phyloP scores from a whole-genome alignment of 106 monocot species.

The Alisma plantagoaquatica region DNA sequence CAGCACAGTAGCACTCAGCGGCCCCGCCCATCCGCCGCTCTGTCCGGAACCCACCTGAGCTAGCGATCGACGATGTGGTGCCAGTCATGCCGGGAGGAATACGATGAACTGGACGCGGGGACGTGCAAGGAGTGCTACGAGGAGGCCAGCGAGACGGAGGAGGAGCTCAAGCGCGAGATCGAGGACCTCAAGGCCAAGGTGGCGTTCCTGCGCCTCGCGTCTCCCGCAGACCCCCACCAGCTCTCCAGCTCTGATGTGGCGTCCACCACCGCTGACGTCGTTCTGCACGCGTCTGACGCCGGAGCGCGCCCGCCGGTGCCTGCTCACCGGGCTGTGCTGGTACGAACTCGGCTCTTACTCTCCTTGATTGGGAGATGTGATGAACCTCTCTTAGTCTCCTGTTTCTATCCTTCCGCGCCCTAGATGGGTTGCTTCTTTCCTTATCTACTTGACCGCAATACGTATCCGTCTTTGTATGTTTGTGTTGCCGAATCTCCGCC shows the following conservation, averaged over 20 bases:
- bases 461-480: no score
- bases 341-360: no score
- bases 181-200: constrained; percentile 87
- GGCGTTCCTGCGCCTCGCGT: constrained; percentile 64
- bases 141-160: constrained; percentile 96
- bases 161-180: constrained; percentile 96
- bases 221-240: constrained; percentile 27
- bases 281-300: constrained; percentile 20
- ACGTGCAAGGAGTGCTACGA: constrained; percentile 99
- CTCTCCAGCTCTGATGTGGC: constrained; percentile 8
- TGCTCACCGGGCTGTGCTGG: constrained; percentile 36
- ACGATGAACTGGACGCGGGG: constrained; percentile 62
- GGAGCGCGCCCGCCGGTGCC: constrained; percentile 10
- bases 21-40: no score
- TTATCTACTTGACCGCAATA: no score
- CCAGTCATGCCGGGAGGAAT: constrained; percentile 73
- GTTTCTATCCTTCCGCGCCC: no score
- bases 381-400: not conserved
- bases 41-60: no score
- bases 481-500: no score
- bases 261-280: constrained; percentile 30
- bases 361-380: no score
- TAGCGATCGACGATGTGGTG: no score
- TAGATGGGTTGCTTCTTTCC: no score
- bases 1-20: no score